These are phyloP conservation scores for Botrytis byssoidea DNA, from an alignment of 2,329 filamentous ascomycete genomes.

Conservation along the genomic window DNA sequence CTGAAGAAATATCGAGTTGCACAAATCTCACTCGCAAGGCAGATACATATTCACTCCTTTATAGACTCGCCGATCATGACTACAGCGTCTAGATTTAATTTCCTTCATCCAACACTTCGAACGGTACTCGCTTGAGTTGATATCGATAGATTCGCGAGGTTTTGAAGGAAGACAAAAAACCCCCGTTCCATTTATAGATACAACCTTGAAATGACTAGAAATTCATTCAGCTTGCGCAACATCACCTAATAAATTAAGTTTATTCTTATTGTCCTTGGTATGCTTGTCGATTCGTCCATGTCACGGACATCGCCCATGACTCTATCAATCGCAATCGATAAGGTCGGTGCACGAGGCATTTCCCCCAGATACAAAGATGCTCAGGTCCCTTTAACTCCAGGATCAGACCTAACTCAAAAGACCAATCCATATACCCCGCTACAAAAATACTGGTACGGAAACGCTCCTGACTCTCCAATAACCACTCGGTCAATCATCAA, in stretches of 20 bases:
- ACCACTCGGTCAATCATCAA: constrained; percentile 14
- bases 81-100: background rate
- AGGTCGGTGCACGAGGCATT: background rate
- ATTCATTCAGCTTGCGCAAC: background rate
- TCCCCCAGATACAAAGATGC: constrained; percentile 5
- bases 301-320: background rate
- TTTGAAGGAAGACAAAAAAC: background rate
- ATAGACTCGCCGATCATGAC: background rate
- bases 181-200: background rate
- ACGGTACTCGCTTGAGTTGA: background rate
- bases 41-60: background rate
- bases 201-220: background rate
- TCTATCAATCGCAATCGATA: constrained; percentile 4
- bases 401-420: background rate
- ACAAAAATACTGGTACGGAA: background rate
- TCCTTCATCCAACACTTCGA: background rate
- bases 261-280: background rate
- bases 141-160: background rate
- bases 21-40: constrained; percentile 11
- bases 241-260: background rate
- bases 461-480: background rate
- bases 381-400: constrained; percentile 8
- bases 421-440: background rate
- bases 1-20: background rate
- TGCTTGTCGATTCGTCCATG: background rate